Evolutionary conservation across 2,329 filamentous ascomycete genomes (phyloP), one percentile per base, ranked within the genome.

Genomic region (Aspergillus pseudoterreus): DNA sequence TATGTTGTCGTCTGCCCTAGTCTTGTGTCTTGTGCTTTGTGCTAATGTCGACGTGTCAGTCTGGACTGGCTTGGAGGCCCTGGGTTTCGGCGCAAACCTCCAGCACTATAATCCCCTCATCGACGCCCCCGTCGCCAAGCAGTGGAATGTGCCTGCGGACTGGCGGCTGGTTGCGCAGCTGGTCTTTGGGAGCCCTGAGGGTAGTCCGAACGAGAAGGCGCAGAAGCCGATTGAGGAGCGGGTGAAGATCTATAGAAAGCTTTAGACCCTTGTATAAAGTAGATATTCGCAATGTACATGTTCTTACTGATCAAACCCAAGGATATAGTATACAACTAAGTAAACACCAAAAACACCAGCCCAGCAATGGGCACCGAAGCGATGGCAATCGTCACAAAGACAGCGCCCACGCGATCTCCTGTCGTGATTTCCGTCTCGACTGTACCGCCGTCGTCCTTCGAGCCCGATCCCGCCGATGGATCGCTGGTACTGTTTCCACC

Each of bases 21-120:
- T 12, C 12, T 11, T 42, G 17, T 38, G 11, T 38, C 27, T 15
- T 42, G 17, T 33, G 11, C 33, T 22, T n/a, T 42, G 15, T 33
- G 17, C 24, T 15, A 30, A 15, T 27, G 45, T 1, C 22, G 38
- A 45, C 9, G 24, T 4, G 30, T 14, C 38, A 72, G 71, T 90
- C 60, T 96, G 91, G 91, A 86, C 85, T 15, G 88, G 86, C 4
- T 83, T 96, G 51, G 88, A 92, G 75, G 80, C 85, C 54, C 90
- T 94, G 69, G 90, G 91, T 27, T 82, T 95, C 51, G 90, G 90
- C 59, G 88, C 86, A 68, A 95, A 92, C 79, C 80, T 96, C 48
- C 91, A 96, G 80, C 91, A 96, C 78, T 95, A 95, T 80, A 94
- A 90, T 81, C 90, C 90, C 17, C 73, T 96, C 52, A 83, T 95